Conservation (phyloP, 495 filamentous ascomycete species). For the Hypoxylon lienhwacheense region DNA sequence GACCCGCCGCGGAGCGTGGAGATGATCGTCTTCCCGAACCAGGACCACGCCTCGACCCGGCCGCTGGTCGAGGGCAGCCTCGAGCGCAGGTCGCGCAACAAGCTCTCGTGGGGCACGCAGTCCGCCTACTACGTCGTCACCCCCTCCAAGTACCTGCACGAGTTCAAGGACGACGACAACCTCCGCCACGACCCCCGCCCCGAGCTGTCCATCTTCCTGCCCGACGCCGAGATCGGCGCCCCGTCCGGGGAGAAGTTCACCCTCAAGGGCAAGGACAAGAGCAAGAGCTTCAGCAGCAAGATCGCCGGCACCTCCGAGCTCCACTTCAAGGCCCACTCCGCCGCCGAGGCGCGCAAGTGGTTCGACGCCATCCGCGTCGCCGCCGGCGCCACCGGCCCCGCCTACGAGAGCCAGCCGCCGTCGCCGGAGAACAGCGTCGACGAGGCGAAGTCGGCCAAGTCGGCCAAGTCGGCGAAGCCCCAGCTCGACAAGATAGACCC, state of each 20-base stretch:
- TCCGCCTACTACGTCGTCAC: slow-evolving; percentile 89
- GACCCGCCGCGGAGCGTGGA: slow-evolving; percentile 69
- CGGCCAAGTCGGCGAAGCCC: slow-evolving; percentile 11
- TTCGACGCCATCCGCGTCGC: slow-evolving; percentile 65
- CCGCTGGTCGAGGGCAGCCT: slow-evolving; percentile 83
- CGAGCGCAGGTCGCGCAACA: slow-evolving; percentile 81
- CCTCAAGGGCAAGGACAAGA: slow-evolving; percentile 88
- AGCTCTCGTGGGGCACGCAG: slow-evolving; percentile 72
- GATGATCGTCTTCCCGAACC: slow-evolving; percentile 81
- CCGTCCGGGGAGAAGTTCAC: slow-evolving; percentile 82
- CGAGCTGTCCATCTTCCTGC: slow-evolving; percentile 86
- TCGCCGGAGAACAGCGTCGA: slow-evolving; percentile 20
- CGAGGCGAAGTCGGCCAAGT: slow-evolving; percentile 17
- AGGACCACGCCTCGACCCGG: slow-evolving; percentile 76
- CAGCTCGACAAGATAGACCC: slow-evolving; percentile 26
- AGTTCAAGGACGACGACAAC: slow-evolving; percentile 93
- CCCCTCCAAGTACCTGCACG: slow-evolving; percentile 81
- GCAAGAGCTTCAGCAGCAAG: slow-evolving; percentile 53
- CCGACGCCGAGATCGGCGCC: slow-evolving; percentile 80
- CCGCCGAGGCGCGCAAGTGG: slow-evolving; percentile 80
- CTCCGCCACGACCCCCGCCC: slow-evolving; percentile 77
- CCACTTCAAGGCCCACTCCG: slow-evolving; percentile 66
- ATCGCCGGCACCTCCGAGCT: slow-evolving; percentile 56
- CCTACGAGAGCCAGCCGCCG: slow-evolving; percentile 32
- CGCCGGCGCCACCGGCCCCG: slow-evolving; percentile 43